A percentile compares a stretch with the other conserved stretches of the same genome.
Conservation (phyloP, 2,329 filamentous ascomycete species). For the Aspergillus sp. region DNA sequence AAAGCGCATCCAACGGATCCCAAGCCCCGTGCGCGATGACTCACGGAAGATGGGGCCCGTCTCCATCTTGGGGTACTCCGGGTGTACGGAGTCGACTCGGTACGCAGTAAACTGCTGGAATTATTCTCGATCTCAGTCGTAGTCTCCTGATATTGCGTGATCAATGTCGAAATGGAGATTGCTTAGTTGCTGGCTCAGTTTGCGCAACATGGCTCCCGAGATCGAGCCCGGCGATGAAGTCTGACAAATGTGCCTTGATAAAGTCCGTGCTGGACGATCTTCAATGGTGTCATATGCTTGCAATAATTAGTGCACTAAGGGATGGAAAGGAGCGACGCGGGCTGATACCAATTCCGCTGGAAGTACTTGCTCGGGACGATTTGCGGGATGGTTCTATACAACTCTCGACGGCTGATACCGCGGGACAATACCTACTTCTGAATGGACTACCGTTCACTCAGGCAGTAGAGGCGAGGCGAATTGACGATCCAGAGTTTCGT, state of each 20-base stretch:
- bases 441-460: neutral
- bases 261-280: slow-evolving; percentile 4
- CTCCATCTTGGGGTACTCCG: neutral
- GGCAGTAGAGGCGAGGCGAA: neutral
- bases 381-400: neutral
- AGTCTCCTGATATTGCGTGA: slow-evolving; percentile 2
- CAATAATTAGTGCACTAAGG: neutral
- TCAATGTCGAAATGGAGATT: neutral
- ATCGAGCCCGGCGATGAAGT: neutral
- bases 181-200: neutral
- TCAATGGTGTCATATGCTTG: slow-evolving; percentile 9
- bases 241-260: neutral
- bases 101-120: neutral
- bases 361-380: neutral
- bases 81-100: neutral
- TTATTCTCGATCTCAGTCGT: neutral
- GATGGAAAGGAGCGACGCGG: neutral
- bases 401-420: neutral
- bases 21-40: slow-evolving; percentile 7
- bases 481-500: neutral
- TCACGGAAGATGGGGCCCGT: neutral
- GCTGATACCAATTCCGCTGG: neutral
- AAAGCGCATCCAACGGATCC: neutral
- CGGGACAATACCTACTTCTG: no score
- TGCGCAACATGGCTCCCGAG: neutral